These are phyloP conservation scores for Aspergillus sp. DNA, from an alignment of 2,329 filamentous ascomycete genomes.

Conservation along the genomic window DNA sequence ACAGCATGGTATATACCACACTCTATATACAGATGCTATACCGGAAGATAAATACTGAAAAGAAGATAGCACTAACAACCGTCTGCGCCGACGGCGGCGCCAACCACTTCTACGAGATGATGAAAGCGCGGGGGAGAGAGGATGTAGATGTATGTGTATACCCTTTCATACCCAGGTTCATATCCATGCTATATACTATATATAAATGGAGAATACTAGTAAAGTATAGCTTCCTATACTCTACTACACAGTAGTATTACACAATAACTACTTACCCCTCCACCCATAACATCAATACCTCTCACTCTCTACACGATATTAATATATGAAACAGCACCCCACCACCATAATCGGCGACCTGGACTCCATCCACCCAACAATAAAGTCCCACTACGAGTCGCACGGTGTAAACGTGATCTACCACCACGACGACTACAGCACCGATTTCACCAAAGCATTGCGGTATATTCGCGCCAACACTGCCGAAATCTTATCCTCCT, in stretches of 20 bases:
- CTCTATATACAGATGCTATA: not conserved
- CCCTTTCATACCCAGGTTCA: too few species aligned
- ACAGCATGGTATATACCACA: conserved; percentile 33
- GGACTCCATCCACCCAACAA: conserved; percentile 71
- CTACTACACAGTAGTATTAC: too few species aligned
- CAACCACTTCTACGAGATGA: conserved; percentile 67
- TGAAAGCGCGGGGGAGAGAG: conserved; percentile 35
- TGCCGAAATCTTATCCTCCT: conserved; percentile 24
- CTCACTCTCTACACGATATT: too few species aligned
- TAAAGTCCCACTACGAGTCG: conserved; percentile 66
- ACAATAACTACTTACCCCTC: too few species aligned
- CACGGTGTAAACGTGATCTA: conserved; percentile 62
- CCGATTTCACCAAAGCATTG: conserved; percentile 86
- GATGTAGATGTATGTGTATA: conserved; percentile 33
- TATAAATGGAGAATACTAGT: too few species aligned
- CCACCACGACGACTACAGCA: conserved; percentile 80
- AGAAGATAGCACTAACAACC: conserved; percentile 58
- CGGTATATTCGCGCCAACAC: conserved; percentile 54
- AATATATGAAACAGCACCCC: conserved; percentile 47
- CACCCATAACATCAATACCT: too few species aligned
- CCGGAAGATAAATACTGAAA: not conserved
- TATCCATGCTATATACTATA: too few species aligned
- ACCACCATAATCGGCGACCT: conserved; percentile 84
- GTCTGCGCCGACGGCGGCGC: conserved; percentile 92
- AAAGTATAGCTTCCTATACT: too few species aligned